phyloP scores from a whole-genome alignment of 1,284 basidiomycete species.

The Xanthoconium separans region DNA sequence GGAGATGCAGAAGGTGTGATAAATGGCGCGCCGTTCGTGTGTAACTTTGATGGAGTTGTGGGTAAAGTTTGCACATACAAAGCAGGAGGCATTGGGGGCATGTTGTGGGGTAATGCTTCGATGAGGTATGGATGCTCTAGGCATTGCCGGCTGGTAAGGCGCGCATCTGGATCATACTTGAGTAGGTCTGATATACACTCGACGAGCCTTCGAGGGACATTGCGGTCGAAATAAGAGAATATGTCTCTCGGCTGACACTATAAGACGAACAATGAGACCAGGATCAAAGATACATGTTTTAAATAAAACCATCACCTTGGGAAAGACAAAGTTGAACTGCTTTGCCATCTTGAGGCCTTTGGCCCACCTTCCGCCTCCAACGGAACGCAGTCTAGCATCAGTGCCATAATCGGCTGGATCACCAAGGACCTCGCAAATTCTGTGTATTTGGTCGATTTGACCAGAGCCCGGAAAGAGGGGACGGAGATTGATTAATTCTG shows the following conservation, averaged over 20 bases:
- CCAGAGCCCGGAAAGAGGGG: slow-evolving; percentile 97
- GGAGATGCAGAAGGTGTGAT: slow-evolving; percentile 51
- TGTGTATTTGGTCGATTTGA: slow-evolving; percentile 91
- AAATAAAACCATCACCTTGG: slow-evolving; percentile 57
- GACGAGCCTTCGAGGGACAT: slow-evolving; percentile 78
- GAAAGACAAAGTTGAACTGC: slow-evolving; percentile 86
- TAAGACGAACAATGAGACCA: slow-evolving; percentile 11
- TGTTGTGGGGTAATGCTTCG: slow-evolving; percentile 65
- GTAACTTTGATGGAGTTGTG: slow-evolving; percentile 36
- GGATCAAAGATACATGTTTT: neutral
- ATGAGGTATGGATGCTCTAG: slow-evolving; percentile 87
- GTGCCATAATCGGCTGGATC: slow-evolving; percentile 86
- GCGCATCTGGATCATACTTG: slow-evolving; percentile 86
- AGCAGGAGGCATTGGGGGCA: slow-evolving; percentile 62
- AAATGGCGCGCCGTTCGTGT: slow-evolving; percentile 40
- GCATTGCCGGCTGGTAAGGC: slow-evolving; percentile 86
- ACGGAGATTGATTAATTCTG: slow-evolving; percentile 92
- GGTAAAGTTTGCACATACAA: slow-evolving; percentile 37
- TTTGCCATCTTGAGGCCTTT: slow-evolving; percentile 86
- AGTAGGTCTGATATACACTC: slow-evolving; percentile 93
- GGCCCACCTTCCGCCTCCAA: slow-evolving; percentile 90
- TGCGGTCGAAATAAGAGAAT: slow-evolving; percentile 75
- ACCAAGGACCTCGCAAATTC: slow-evolving; percentile 91
- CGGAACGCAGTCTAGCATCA: slow-evolving; percentile 65
- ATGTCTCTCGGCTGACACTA: slow-evolving; percentile 80